Base-by-base conservation (phyloP, 306 rosid genomes). In the Pterocarpus macrocarpus region DNA sequence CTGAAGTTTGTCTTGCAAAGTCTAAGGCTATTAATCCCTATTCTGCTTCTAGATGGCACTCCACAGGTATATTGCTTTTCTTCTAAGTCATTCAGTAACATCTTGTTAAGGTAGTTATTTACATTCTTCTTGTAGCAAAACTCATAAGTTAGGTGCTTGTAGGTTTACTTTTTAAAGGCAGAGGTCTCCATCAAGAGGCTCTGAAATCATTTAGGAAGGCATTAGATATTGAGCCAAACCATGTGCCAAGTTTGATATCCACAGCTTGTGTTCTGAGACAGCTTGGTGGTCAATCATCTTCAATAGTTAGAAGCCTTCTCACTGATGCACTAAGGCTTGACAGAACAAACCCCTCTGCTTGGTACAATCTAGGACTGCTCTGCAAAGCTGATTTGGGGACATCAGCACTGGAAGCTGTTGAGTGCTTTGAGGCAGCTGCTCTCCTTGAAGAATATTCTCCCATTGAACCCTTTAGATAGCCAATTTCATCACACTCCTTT, bases 311-410 rank as follows among this genome's bases (percentile, higher is more conserved):
- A 85, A 91, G 95, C 90, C 90, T 95, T 87, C 92, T 95, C 64
- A 88, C 67, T 64, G 97, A 95, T 58, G 97, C 98, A 16, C 84
- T 95, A 16, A 82, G 91, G 81, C 86, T 92, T 8, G 98, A 95
- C 86, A 85, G 87, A 86, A 82, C 90, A 69, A 95, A 91, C 52
- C 76, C 95, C 14, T 89, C 90, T 38, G 94, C 97, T 7, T 92
- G 97, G 98, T 89, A 92, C 91, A 92, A 92, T 92, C 95, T 95
- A 36, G 98, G 98, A 82, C 81, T 95, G 77, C 86, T 95, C 6
- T 90, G 84, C 71, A 95, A 88, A 83, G 88, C 83, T 45, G 95
- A 95, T 56, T 72, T 30, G 7, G 86, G 89, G 43, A 75, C 86
- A 62, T 85, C 97, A 9, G 33, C 88, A 1, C 38, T 79, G 57